Base-by-base conservation (phyloP, 2,329 filamentous ascomycete genomes). In the Colletotrichum siamense region DNA sequence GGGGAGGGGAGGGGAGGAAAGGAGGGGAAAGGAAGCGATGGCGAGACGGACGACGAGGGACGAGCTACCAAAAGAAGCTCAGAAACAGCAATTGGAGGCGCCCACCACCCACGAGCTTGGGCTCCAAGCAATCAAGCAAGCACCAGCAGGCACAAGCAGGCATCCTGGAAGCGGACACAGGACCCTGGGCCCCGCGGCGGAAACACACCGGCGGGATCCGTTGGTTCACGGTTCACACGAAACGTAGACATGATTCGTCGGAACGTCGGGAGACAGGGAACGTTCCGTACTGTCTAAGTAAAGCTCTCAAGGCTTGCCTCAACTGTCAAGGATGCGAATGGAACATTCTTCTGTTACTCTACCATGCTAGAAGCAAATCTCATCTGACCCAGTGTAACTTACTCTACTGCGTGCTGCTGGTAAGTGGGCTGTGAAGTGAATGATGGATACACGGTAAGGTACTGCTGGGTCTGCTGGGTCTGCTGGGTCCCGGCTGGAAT, bases 71-170 rank as follows among this genome's bases (percentile, higher is more conserved):
- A 39, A 26, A 65, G 52, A 44, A 59, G 68, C 69, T 72, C 63
- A 66, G 73, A 70, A 55, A 69, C 32, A 73, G 73, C 70, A 73
- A 34, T 69, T 73, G 70, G 73, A 69, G 55, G 70, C 69, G 69
- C 57, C 36, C 64, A 59, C 28, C 12, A 22, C 44, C 44, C 44
- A 52, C 12, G 44, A 52, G 44, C 44, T 52, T 52, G 44, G 44
- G 36, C 16, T 4, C 36, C 36, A 39, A 30, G 59, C 6, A 30
- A n/a, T 10, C 18, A 52, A 52, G n/a, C 44, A 49, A 49, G 44
- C 39, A 44, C 28, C 28, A 44, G 39, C 39, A 49, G 8, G 36
- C 39, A 49, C 39, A 4, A 10, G 18, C 36, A 44, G 18, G 18
- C 18, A 49, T 49, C 55, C 55, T 59, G 55, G 26, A 49, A 52